These are phyloP conservation scores for Colletotrichum paranaense DNA, from an alignment of 2,329 filamentous ascomycete genomes.

Conservation along the genomic window DNA sequence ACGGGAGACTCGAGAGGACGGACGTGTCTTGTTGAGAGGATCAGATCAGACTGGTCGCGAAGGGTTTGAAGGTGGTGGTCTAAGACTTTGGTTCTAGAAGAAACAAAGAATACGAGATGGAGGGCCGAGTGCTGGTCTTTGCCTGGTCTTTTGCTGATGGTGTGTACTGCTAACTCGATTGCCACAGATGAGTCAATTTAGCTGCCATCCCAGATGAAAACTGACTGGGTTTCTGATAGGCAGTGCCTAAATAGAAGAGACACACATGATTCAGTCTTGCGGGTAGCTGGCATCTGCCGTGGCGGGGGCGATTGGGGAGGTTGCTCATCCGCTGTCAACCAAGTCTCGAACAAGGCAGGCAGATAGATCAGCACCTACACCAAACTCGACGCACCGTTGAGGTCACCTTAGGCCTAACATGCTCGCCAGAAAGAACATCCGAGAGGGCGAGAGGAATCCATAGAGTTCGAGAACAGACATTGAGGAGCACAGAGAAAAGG, in stretches of 20 bases:
- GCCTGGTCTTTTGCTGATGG: neutral
- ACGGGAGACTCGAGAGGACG: neutral
- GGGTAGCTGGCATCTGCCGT: neutral
- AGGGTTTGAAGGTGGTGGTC: neutral
- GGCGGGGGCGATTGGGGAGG: neutral
- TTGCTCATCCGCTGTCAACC: neutral
- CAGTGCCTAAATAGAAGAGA: neutral
- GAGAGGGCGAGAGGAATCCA: neutral
- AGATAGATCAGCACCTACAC: neutral
- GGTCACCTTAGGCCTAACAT: slow-evolving; percentile 1
- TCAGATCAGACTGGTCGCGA: neutral
- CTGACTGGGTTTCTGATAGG: neutral
- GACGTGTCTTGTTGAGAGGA: neutral
- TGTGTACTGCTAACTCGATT: neutral
- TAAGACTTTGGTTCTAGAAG: neutral
- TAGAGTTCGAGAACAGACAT: slow-evolving; percentile 11
- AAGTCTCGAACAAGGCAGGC: neutral
- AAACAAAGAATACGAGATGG: neutral
- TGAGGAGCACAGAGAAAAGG: no score
- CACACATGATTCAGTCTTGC: neutral
- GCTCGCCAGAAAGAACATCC: neutral
- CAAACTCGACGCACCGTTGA: neutral
- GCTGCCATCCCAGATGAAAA: neutral
- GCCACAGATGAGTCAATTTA: neutral
- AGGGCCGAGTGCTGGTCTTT: neutral